Percentiles rank a stretch among this genome's conserved stretches.
These are phyloP conservation scores for Russula sp. DNA, from an alignment of 768 basidiomycete species.

Conservation along the genomic window DNA sequence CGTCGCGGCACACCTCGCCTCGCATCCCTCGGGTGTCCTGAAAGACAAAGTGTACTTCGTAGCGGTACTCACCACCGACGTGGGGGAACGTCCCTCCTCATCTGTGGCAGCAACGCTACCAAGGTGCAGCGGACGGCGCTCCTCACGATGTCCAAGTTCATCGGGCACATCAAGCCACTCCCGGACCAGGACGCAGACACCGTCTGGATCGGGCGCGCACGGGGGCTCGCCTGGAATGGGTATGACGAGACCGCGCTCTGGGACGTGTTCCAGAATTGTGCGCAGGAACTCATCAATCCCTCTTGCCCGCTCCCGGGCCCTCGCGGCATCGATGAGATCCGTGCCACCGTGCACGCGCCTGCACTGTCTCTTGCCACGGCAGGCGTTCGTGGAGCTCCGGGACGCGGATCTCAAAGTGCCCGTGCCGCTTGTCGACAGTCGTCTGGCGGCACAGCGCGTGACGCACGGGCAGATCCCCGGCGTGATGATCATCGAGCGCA, in stretches of 20 bases:
- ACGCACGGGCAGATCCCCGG: constrained; percentile 56
- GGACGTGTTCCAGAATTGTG: constrained; percentile 64
- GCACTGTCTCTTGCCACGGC: constrained; percentile 52
- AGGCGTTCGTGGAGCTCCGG: constrained; percentile 57
- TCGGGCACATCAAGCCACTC: constrained; percentile 46
- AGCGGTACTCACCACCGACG: constrained; percentile 46
- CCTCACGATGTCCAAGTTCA: constrained; percentile 60
- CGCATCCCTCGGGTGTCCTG: constrained; percentile 39
- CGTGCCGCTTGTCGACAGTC: constrained; percentile 72
- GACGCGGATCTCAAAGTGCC: constrained; percentile 45
- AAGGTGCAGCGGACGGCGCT: constrained; percentile 63
- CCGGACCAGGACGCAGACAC: constrained; percentile 23
- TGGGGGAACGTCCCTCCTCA: constrained; percentile 38
- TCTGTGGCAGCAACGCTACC: constrained; percentile 50
- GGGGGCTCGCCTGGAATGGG: constrained; percentile 45
- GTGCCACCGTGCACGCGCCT: constrained; percentile 53
- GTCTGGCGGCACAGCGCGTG: constrained; percentile 55
- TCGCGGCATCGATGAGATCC: constrained; percentile 49
- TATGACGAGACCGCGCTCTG: constrained; percentile 64
- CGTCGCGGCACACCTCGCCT: constrained; percentile 49
- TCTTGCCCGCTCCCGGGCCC: constrained; percentile 60
- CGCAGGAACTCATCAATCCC: constrained; percentile 54
- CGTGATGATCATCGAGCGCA: constrained; percentile 68
- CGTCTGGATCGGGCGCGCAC: constrained; percentile 41
- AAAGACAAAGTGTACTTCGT: constrained; percentile 40